Evolutionary conservation across 2,329 filamentous ascomycete species (phyloP).

Genomic region (Penicillium olsonii): DNA sequence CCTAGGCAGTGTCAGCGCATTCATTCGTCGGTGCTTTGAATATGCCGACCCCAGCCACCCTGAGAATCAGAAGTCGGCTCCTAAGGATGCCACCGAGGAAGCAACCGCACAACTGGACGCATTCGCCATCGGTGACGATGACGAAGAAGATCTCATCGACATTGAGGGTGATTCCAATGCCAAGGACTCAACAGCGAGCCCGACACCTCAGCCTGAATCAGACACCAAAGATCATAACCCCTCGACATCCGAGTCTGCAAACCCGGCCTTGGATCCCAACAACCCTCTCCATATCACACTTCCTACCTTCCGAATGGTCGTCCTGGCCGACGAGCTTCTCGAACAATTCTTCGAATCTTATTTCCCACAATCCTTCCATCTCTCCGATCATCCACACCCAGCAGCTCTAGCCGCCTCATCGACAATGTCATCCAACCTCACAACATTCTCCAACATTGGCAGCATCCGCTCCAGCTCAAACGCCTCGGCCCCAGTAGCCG

Average conservation of each 20-base stretch:
- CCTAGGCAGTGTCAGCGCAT: conserved; percentile 87
- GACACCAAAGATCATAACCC: conserved; percentile 45
- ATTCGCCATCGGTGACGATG: conserved; percentile 75
- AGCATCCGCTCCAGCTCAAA: conserved; percentile 44
- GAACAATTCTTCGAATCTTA: conserved; percentile 98
- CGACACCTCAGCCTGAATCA: conserved; percentile 16
- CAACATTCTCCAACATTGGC: conserved; percentile 77
- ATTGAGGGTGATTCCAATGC: conserved; percentile 36
- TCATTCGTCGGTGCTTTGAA: conserved; percentile 95
- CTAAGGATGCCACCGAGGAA: conserved; percentile 34
- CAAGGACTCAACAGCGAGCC: conserved; percentile 19
- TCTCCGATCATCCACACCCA: conserved; percentile 65
- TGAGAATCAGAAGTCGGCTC: conserved; percentile 51
- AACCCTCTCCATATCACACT: conserved; percentile 94
- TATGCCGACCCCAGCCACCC: conserved; percentile 92
- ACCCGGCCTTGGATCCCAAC: conserved; percentile 86
- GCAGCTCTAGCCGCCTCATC: conserved; percentile 46
- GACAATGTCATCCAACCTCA: conserved; percentile 69
- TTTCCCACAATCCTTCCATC: conserved; percentile 88
- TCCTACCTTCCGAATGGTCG: conserved; percentile 97
- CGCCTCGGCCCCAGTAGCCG: conserved; percentile 45
- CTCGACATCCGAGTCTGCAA: conserved; percentile 74
- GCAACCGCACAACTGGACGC: conserved; percentile 52
- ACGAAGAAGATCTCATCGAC: conserved; percentile 50
- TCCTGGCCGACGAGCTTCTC: conserved; percentile 90